Evolutionary conservation across 495 filamentous ascomycete species (phyloP).

Genomic region (Annulohypoxylon bovei): DNA sequence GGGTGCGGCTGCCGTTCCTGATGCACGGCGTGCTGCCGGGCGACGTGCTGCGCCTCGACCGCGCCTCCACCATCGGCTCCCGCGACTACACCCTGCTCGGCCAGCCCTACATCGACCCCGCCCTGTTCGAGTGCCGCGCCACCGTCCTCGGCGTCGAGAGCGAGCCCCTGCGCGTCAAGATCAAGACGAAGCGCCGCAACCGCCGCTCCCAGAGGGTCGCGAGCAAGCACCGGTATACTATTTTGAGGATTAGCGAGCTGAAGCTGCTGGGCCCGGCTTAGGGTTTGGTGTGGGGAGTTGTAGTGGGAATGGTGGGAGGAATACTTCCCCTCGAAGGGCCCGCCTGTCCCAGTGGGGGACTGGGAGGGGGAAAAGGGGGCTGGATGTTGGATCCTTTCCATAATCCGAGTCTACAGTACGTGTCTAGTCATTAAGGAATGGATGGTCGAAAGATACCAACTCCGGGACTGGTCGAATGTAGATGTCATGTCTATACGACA

Average conservation of each 20-base stretch:
- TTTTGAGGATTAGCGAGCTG: conserved; percentile 83
- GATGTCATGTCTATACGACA: neutral
- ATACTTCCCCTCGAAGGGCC: neutral
- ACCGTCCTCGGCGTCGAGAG: conserved; percentile 85
- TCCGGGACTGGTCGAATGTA: neutral
- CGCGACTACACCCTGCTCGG: conserved; percentile 91
- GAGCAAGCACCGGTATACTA: conserved; percentile 91
- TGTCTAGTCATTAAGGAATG: neutral
- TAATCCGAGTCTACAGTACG: neutral
- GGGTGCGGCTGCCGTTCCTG: conserved; percentile 90
- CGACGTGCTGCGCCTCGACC: conserved; percentile 85
- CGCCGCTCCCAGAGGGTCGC: conserved; percentile 74
- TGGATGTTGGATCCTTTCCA: neutral
- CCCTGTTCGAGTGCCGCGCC: conserved; percentile 84
- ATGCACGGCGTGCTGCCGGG: conserved; percentile 86
- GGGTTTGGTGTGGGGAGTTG: neutral
- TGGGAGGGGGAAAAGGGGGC: neutral
- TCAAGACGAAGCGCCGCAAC: conserved; percentile 93
- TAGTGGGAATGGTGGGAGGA: neutral
- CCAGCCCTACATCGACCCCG: conserved; percentile 78
- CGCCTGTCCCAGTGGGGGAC: neutral
- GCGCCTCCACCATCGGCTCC: conserved; percentile 79
- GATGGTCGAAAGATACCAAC: neutral
- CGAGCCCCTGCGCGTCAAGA: conserved; percentile 85
- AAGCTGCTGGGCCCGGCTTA: conserved; percentile 65